Evolutionary conservation across 148 eudicot genomes (phyloP), one percentile per base, ranked within the genome.

Genomic region (Fagopyrum tataricum): DNA sequence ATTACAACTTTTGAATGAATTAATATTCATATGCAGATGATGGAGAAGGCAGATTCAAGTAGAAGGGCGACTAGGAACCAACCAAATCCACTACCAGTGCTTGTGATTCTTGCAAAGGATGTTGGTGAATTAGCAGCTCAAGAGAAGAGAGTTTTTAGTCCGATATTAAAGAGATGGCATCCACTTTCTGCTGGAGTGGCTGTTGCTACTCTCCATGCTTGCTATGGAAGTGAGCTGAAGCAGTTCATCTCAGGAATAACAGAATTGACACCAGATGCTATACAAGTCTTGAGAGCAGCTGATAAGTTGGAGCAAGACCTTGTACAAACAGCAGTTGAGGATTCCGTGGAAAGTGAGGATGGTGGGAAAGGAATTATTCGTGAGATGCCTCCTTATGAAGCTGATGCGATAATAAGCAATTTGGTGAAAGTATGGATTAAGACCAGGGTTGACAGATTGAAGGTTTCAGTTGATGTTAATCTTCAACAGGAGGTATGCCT

Each of bases 311-410:
- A 95, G 85, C 85, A 95, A 84, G 92, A 91, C 82, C 91, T 95
- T 62, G 99, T 95, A 75, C 90, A 80, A 51, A 95, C 92, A 71
- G 99, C 97, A 24, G 99, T 95, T 48, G 99, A 95, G 82, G 99
- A 95, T 88, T 91, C 99, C 13, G 99, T 95, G 51, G 97, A 95
- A 64, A 88, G 97, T 75, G 97, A 95, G 44, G 99, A 95, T 87
- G 99, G 99, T 58, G 99, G 96, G 51, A 95, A 95, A 84, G 99
- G 90, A 74, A 86, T 95, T 51, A 95, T 95, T 42, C 93, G 96
- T 73, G 99, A 95, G 79, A 95, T 95, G 99, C 99, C 97, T 77
- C 99, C 99, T 66, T 95, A 72, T 85, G 99, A 95, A 77, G 99
- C 99, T 81, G 96, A 95, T 84, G 83, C 90, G 74, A 89, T 89